phyloP scores from a whole-genome alignment of 23 red algal genomes.

The Cyanidium caldarium region DNA sequence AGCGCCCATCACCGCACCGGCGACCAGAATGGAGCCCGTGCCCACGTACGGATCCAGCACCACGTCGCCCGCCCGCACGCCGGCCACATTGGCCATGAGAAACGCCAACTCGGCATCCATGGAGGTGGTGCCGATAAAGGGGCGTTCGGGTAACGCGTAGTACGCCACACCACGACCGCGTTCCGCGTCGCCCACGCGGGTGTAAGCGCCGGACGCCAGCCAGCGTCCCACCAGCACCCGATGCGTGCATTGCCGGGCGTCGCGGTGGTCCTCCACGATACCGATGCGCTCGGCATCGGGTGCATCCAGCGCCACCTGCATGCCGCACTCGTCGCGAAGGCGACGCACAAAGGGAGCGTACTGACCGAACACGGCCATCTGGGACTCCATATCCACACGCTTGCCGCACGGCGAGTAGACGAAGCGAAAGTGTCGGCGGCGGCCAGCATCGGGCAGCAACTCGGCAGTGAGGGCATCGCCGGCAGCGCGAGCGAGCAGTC shows the following conservation, averaged over 20 bases:
- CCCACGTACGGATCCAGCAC: constrained; percentile 87
- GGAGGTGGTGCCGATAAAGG: constrained; percentile 76
- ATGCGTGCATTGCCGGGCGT: background rate
- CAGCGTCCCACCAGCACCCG: constrained; percentile 12
- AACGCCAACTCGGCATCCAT: constrained; percentile 97
- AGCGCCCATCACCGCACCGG: constrained; percentile 40
- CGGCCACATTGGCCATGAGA: constrained; percentile 90
- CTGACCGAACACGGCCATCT: background rate
- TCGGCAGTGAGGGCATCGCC: too few species aligned
- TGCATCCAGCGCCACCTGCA: background rate
- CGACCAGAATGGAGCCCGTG: constrained; percentile 65
- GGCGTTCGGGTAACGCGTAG: constrained; percentile 37
- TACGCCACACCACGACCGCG: background rate
- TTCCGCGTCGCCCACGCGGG: constrained; percentile 16
- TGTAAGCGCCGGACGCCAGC: constrained; percentile 14
- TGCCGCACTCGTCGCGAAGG: too few species aligned
- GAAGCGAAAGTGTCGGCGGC: too few species aligned
- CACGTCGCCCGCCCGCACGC: constrained; percentile 24
- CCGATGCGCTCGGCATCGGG: background rate
- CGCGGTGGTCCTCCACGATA: background rate
- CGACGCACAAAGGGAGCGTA: too few species aligned
- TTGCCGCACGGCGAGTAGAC: background rate
- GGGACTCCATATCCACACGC: background rate
- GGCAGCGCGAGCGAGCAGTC: too few species aligned
- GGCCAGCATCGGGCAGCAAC: too few species aligned